Evolutionary conservation across 1,284 basidiomycete genomes (phyloP).

Genomic region (Clitocybe nebularis): DNA sequence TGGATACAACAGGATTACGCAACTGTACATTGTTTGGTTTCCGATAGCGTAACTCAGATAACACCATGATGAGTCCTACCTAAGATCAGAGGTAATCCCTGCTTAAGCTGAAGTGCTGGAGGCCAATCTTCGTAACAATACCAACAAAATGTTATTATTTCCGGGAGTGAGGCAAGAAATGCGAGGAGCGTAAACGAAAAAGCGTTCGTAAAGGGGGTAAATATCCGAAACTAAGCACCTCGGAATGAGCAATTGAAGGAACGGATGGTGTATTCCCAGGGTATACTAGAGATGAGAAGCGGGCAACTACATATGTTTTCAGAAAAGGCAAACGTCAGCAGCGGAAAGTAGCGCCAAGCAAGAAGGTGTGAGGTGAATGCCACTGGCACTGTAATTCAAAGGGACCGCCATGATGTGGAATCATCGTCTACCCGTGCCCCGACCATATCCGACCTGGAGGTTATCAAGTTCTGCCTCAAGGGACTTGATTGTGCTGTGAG

Average conservation of each 20-base stretch:
- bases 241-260: background rate
- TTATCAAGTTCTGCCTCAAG: slow-evolving; percentile 89
- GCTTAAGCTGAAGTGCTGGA: too few relatives aligned
- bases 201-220: background rate
- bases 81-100: too few relatives aligned
- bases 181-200: background rate
- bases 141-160: too few relatives aligned
- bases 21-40: too few relatives aligned
- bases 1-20: too few relatives aligned
- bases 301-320: background rate
- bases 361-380: slow-evolving; percentile 5
- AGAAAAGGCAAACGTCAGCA: background rate
- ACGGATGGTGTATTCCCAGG: background rate
- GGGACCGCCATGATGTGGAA: too few relatives aligned
- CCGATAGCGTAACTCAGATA: too few relatives aligned
- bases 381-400: background rate
- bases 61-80: too few relatives aligned
- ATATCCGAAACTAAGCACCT: background rate
- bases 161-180: background rate
- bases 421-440: slow-evolving; percentile 55
- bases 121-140: too few relatives aligned
- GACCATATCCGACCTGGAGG: slow-evolving; percentile 81
- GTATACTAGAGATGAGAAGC: background rate
- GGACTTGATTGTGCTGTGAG: slow-evolving; percentile 89
- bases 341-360: slow-evolving; percentile 1